phyloP scores from a whole-genome alignment of 305 asterid genomes.

The Fraxinus albicans region DNA sequence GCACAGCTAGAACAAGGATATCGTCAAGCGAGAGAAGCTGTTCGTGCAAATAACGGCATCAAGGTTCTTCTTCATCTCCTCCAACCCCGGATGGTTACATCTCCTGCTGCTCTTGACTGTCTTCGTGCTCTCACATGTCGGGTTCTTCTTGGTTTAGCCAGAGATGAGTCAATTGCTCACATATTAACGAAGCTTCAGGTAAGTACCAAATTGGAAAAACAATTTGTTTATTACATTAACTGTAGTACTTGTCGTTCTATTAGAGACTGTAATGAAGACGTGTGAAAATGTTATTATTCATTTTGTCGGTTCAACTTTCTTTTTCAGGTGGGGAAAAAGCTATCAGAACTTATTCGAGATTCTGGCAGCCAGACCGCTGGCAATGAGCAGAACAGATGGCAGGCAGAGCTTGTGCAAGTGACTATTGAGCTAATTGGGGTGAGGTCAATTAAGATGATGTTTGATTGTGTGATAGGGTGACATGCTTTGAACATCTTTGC shows the following conservation, averaged over 20 bases:
- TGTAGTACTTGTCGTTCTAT: background rate
- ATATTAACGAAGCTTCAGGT: conserved; percentile 98
- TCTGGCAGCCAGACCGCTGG: conserved; percentile 83
- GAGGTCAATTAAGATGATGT: conserved; percentile 24
- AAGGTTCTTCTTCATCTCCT: conserved; percentile 97
- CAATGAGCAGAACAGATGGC: conserved; percentile 95
- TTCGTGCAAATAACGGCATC: conserved; percentile 94
- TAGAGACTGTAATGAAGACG: background rate
- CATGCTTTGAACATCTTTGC: background rate
- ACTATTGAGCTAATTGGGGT: conserved; percentile 92
- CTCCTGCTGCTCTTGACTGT: conserved; percentile 94
- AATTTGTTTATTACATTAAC: background rate
- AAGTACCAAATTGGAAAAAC: conserved; percentile 6
- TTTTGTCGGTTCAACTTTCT: conserved; percentile 19
- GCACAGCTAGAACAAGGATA: conserved; percentile 98
- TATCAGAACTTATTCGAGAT: conserved; percentile 96
- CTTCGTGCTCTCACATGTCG: conserved; percentile 99
- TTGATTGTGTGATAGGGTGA: background rate
- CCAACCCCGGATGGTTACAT: conserved; percentile 85
- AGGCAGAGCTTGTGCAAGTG: conserved; percentile 89
- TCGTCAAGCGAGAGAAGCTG: conserved; percentile 96
- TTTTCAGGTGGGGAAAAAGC: conserved; percentile 82
- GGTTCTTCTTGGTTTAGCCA: conserved; percentile 97
- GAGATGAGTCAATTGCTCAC: conserved; percentile 96
- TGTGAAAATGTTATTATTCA: background rate